Base-by-base conservation (phyloP, 2,329 filamentous ascomycete species). In the Verticillium albo-atrum region DNA sequence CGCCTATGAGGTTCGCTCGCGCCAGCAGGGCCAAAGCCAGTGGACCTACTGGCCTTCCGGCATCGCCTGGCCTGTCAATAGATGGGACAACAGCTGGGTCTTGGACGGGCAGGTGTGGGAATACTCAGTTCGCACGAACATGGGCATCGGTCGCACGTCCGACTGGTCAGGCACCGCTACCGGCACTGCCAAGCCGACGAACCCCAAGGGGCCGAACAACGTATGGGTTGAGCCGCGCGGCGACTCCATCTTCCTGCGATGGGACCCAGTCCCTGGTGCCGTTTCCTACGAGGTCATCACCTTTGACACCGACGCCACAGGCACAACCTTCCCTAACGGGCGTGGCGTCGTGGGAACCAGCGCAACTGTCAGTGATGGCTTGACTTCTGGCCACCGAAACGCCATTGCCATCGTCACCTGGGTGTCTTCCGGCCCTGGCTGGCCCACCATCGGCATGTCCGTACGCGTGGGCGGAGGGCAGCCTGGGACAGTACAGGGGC, bases 1-100 rank as follows among this genome's bases (percentile, higher is more conserved):
- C 3, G 65, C 63, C 3, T 64, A 64, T 23, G 61, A 61, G 20
- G 51, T 65, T 7, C 61, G 62, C 50, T 56, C 34, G 23, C 52
- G 57, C 4, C 42, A 28, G 6, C 1, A 23, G 10, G 56, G 52
- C 2, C 23, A 27, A 9, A 34, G 26, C 1, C 17, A 34, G 3
- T 63, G 63, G 62, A 14, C 28, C 0, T n/a, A 57, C 23, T 57
- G 55, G 28, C 53, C 51, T 4, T 14, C 34, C 28, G 55, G 55
- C 12, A 50, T 30, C 3, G 47, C 35, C 10, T 58, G 25, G 25
- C 47, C 47, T 5, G 20, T 54, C n/a, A 63, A 52, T 3, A 23
- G 37, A n/a, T 52, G 25, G 23, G 52, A 59, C n/a, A 57, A 52
- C 6, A 52, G 26, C 17, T 61, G 57, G 51, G 55, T 61, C 4